Evolutionary conservation across 345 rosid genomes (phyloP).

Genomic region (Linum lewisii): DNA sequence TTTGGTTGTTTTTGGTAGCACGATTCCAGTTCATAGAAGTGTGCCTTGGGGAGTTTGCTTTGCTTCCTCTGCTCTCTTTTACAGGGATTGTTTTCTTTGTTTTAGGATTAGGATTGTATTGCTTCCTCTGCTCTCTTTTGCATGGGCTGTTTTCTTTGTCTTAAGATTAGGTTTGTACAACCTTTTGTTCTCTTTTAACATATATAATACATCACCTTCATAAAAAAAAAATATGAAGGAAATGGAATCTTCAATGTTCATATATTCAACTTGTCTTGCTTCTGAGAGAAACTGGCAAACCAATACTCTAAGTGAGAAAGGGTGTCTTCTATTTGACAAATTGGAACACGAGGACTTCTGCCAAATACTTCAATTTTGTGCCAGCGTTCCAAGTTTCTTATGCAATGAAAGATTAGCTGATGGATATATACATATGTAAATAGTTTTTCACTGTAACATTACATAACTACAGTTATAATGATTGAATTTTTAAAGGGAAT

Average conservation of each 20-base stretch:
- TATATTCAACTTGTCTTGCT: slow-evolving; percentile 55
- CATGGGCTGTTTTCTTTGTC: too few relatives aligned
- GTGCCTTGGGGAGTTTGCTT: too few relatives aligned
- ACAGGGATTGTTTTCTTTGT: too few relatives aligned
- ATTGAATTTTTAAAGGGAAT: slow-evolving; percentile 30
- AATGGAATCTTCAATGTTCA: slow-evolving; percentile 62
- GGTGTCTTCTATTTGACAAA: slow-evolving; percentile 52
- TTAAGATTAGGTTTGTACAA: too few relatives aligned
- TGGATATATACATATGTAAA: slow-evolving; percentile 14
- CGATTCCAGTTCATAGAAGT: too few relatives aligned
- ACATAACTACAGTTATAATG: slow-evolving; percentile 45
- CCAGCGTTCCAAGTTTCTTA: slow-evolving; percentile 14
- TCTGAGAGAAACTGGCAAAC: slow-evolving; percentile 66
- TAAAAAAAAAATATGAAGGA: slow-evolving; percentile 89
- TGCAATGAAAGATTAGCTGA: slow-evolving; percentile 16
- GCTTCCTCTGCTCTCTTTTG: too few relatives aligned
- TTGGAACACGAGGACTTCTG: slow-evolving; percentile 56
- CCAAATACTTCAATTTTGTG: slow-evolving; percentile 17
- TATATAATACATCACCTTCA: too few relatives aligned
- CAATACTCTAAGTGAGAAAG: slow-evolving; percentile 33
- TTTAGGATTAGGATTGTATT: too few relatives aligned
- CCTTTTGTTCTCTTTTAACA: too few relatives aligned
- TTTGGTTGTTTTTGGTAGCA: too few relatives aligned
- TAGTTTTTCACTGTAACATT: slow-evolving; percentile 27
- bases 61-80: too few relatives aligned